Base-by-base conservation (phyloP, 768 basidiomycete genomes). In the Mycena belliarum region DNA sequence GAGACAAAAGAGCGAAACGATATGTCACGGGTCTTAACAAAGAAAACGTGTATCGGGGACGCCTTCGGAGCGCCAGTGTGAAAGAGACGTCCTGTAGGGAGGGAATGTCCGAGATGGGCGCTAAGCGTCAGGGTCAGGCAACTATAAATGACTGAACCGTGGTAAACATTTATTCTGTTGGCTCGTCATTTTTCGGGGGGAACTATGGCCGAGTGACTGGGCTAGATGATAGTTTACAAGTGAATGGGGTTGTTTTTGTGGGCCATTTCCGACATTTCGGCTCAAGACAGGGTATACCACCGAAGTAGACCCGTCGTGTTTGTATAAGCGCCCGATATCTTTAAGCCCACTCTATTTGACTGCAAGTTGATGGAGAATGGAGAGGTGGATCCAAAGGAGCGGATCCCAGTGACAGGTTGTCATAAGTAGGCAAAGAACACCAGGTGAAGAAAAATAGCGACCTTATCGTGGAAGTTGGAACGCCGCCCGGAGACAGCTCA, bases 21-120 rank as follows among this genome's bases (percentile, higher is more conserved):
- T 38, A n/a, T 4, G 49, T 57, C 40, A 47, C 28, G 50, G 14
- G 52, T 52, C 50, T 58, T 58, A 24, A 52, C 57, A 48, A 49
- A 52, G 50, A 50, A 38, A 52, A 58, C 57, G 57, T 58, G 57
- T 25, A 12, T 29, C 43, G 33, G 50, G 14, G 40, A 49, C 10
- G 32, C 43, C 41, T 35, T 45, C 18, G 16, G 44, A 51, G 56
- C 56, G 56, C 56, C 43, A 45, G 42, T 35, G 32, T 49, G 40
- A 55, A 55, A 29, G 40, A 42, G 33, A 9, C n/a, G 11, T 15
- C 53, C 20, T 40, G 46, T 37, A 21, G 14, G 15, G 44, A 41
- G 42, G 32, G 14, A 21, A 25, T 43, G 9, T 49, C 35, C 26
- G 28, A 50, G 49, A 44, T 50, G 32, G 26, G 26, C 25, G 35